Base-by-base conservation (phyloP, 202 grass and related monocot species). In the Eragrostis tef region DNA sequence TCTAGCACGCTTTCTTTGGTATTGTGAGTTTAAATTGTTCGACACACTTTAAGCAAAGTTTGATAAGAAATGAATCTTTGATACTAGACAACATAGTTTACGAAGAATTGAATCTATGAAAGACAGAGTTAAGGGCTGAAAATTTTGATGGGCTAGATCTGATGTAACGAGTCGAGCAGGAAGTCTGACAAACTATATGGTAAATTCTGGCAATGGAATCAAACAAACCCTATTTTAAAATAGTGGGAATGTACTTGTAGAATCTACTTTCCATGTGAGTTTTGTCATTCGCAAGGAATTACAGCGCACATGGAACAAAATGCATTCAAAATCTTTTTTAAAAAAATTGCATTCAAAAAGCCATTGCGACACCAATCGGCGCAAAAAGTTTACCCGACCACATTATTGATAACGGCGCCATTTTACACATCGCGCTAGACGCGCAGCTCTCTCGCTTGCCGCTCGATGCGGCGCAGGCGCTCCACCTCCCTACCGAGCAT, bases 401-500 rank as follows among this genome's bases (percentile, higher is more conserved):
- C 66, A 41, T 82, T 70, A 77, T 78, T 78, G 45, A 25, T 9
- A 24, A 25, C 51, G 34, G 8, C 2, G n/a, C 7, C 9, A 59
- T 2, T 39, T 39, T 34, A 50, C 16, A 19, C 60, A 47, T 46
- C 19, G 59, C 20, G 29, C 44, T 64, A 13, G n/a, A 59, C 34
- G 59, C 54, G 27, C 39, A 72, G 24, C 65, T 62, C 53, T 54
- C 75, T 83, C 31, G 79, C 29, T 76, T 75, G 72, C 71, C 56
- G 56, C 29, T 91, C 80, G 1, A 87, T 62, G 0, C 58, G 80
- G 12, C 81, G 82, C 56, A 98, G 83, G 29, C 77, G 90, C 21
- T 90, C 79, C 64, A 93, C 86, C 82, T 93, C 92, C 80, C 67
- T 81, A 46, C 92, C 87, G 63, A 98, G 76, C 62, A 98, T 59